Evolutionary conservation across 257 asterid species (phyloP).

Genomic region (Apocynum venetum): DNA sequence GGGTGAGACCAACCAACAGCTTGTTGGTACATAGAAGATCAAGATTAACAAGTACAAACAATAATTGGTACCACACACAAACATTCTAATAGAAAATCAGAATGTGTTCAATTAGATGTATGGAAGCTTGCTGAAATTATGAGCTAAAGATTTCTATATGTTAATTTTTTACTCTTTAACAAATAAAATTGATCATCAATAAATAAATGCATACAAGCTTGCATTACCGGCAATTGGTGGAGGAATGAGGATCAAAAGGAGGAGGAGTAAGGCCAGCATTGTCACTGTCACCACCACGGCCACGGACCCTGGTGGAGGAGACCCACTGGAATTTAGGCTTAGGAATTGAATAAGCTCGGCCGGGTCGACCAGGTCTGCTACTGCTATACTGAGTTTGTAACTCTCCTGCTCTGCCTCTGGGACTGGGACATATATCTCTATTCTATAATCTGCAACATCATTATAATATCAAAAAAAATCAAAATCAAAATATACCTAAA

Average conservation of each 20-base stretch:
- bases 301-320: conserved; percentile 1
- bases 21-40: too few relatives aligned
- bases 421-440: conserved; percentile 13
- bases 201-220: not conserved
- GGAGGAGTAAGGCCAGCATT: conserved; percentile 11
- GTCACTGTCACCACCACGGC: conserved; percentile 21
- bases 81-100: not conserved
- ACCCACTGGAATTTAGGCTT: conserved; percentile 17
- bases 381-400: not conserved
- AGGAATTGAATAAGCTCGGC: conserved; percentile 6
- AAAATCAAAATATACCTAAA: not conserved
- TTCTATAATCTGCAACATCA: conserved; percentile 11
- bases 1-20: too few relatives aligned
- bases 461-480: not conserved
- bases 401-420: conserved; percentile 15
- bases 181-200: not conserved
- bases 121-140: not conserved
- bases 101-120: not conserved
- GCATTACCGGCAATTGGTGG: not conserved
- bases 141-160: not conserved
- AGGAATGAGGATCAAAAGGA: conserved; percentile 8
- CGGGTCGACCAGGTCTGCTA: not conserved
- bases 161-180: not conserved
- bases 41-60: too few relatives aligned
- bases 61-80: too few relatives aligned